Conservation (phyloP, 768 basidiomycete genomes). For the Pleurotus citrinopileatus region DNA sequence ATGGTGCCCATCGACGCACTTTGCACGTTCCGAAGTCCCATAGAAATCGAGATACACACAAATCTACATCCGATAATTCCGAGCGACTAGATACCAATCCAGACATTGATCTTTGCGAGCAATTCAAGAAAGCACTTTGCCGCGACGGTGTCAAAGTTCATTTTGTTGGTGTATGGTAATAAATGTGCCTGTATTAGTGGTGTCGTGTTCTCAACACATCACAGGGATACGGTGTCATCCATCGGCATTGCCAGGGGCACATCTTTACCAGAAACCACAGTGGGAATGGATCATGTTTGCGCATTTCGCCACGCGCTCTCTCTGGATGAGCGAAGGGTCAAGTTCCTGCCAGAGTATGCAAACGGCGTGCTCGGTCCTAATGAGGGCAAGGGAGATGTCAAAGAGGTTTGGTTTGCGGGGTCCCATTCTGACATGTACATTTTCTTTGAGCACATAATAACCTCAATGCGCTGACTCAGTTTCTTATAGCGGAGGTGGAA, state of each 20-base stretch:
- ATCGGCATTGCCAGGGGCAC: constrained; percentile 29
- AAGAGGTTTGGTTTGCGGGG: constrained; percentile 43
- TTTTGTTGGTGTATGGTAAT: constrained; percentile 42
- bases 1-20: too few relatives aligned
- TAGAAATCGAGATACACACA: not conserved
- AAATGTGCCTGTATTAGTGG: constrained; percentile 3
- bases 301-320: constrained; percentile 42
- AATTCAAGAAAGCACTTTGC: not conserved
- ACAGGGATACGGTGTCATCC: constrained; percentile 44
- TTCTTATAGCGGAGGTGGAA: constrained; percentile 7
- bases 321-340: constrained; percentile 42
- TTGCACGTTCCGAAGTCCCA: not conserved
- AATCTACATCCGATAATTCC: too few relatives aligned
- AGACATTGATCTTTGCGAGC: constrained; percentile 14
- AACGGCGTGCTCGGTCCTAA: constrained; percentile 19
- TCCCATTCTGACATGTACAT: constrained; percentile 35
- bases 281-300: constrained; percentile 24
- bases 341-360: constrained; percentile 39
- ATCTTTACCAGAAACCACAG: constrained; percentile 25
- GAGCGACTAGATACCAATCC: too few relatives aligned
- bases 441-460: not conserved
- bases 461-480: not conserved
- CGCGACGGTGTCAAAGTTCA: constrained; percentile 25
- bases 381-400: constrained; percentile 21
- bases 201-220: not conserved